Conservation (phyloP, 768 basidiomycete genomes). For the Leccinum obscurum region DNA sequence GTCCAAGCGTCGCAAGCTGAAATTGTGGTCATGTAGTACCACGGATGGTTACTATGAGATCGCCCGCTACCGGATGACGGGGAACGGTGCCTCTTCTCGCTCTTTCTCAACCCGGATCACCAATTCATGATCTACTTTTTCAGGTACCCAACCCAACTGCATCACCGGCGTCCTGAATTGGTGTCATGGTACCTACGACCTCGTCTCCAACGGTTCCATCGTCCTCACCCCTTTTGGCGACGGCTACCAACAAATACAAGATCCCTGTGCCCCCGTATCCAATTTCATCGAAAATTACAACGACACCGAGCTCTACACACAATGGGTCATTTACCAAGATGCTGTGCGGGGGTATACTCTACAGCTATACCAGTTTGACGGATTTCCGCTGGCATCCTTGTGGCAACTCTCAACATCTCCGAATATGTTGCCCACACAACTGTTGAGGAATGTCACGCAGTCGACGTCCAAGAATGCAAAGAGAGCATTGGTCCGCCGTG, state of each 20-base stretch:
- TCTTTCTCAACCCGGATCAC: background rate
- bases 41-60: slow-evolving; percentile 81
- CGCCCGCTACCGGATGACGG: slow-evolving; percentile 84
- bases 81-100: slow-evolving; percentile 61
- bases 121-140: background rate
- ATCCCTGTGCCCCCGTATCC: slow-evolving; percentile 85
- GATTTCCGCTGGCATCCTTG: slow-evolving; percentile 69
- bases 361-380: slow-evolving; percentile 78
- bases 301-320: slow-evolving; percentile 59
- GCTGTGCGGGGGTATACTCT: slow-evolving; percentile 60
- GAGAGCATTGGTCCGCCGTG: slow-evolving; percentile 13
- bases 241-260: slow-evolving; percentile 93
- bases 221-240: slow-evolving; percentile 73
- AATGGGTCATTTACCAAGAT: slow-evolving; percentile 78
- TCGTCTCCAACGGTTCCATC: slow-evolving; percentile 79
- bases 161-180: slow-evolving; percentile 87
- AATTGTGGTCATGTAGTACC: slow-evolving; percentile 44
- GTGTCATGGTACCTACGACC: slow-evolving; percentile 79
- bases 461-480: slow-evolving; percentile 11
- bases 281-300: slow-evolving; percentile 88
- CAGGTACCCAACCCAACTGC: slow-evolving; percentile 83
- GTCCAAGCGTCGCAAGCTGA: slow-evolving; percentile 1
- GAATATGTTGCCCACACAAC: slow-evolving; percentile 81
- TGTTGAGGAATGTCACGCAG: slow-evolving; percentile 55
- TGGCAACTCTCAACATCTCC: slow-evolving; percentile 69